Evolutionary conservation across 106 monocot species (phyloP), one percentile per base, ranked within the genome.

Genomic region (Allium fistulosum): DNA sequence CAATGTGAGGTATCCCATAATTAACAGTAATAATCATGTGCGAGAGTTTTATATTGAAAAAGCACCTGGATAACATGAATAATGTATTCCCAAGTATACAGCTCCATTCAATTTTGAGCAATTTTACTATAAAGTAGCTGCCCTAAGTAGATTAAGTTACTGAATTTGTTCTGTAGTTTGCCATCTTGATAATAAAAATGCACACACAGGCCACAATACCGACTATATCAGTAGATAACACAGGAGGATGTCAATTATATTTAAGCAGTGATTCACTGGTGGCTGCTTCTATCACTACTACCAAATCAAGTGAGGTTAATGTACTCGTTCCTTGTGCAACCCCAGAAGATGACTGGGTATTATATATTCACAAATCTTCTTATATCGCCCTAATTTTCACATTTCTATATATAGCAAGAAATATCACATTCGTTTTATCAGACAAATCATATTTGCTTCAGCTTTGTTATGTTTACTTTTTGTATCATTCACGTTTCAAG

Each of bases 281-380:
- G 53, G n/a, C n/a, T n/a, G 75, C 82, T 68, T 94, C 94, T 37
- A 87, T 94, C 57, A 84, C 94, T n/a, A 90, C 90, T 22, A 86
- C 94, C 53, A 94, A 94, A 77, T 94, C 94, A 65, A 90, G 87
- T 82, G 94, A 94, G 76, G 75, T 82, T 48, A 90, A 90, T 74
- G 76, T 94, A 12, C 55, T 94, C 66, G 71, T 90, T 65, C 90
- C 84, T 63, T 81, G 90, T 65, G 66, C 60, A 55, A 64, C 60
- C 28, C 70, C 80, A 50, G 84, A 94, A 59, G 71, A 51, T 66
- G 94, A 94, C 53, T 87, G 81, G 94, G 94, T 94, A 86, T 46
- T 13, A 9, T 28, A 28, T 3, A 28, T 27, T 3, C 14, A 16
- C 17, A 11, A 14, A 9, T 64, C 8, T 5, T 17, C 6, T 48